Base-by-base conservation (phyloP, 2,329 filamentous ascomycete species). In the Aspergillus novofumigatus region DNA sequence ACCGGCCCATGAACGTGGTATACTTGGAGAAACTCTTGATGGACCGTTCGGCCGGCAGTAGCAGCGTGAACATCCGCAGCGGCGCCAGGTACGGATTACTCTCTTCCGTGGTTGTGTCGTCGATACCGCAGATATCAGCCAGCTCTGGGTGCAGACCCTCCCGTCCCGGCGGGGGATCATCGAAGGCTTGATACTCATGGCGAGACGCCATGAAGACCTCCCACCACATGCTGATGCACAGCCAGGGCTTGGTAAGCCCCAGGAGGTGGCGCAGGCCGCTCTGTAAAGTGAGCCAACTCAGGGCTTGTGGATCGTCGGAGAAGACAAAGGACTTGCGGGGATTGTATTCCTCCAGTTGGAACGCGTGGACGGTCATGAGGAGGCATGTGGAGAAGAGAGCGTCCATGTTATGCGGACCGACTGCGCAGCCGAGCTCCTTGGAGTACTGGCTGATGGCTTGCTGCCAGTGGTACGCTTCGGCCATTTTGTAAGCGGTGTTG, bases 211-310 rank as follows among this genome's bases (percentile, higher is more conserved):
- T 66, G 59, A 74, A 74, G 4, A 66, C 60, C 0, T 61, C 54
- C 58, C 55, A 71, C 73, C 72, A 76, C 47, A 75, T 74, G 53
- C 73, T 75, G 23, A 65, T 59, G 10, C 50, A 38, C 8, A 75
- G 53, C 63, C 67, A 71, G 23, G 59, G 60, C 0, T 6, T 2
- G 1, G 67, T 64, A 6, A 65, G 63, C 21, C 62, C 50, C 11
- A 75, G 62, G 11, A 75, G 62, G 51, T 68, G 66, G 28, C 69
- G 65, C 1, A 76, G 61, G 0, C 72, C 72, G 4, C 66, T 62
- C 56, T 76, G 72, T 17, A 76, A 59, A 2, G 63, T 60, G 25
- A 76, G 66, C 74, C 73, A 76, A 54, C 70, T 75, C 4, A 75
- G 62, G 5, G 68, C 60, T 11, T 61, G 57, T 1, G 69, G 67